These are phyloP conservation scores for Trypanosomatidae sp. DNA, from an alignment of 208 protist species.

Conservation along the genomic window DNA sequence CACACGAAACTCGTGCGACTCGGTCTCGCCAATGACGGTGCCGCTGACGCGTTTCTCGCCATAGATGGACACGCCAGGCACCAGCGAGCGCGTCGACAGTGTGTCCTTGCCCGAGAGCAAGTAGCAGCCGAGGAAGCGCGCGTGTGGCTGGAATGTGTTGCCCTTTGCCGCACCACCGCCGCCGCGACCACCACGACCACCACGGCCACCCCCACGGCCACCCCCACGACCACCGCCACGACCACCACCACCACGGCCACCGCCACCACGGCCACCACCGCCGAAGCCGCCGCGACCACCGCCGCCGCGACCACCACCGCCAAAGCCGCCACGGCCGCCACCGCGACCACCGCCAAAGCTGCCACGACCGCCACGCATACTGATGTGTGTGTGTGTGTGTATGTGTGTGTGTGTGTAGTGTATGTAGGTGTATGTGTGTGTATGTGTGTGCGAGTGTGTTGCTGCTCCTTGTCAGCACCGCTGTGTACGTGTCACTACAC, in stretches of 20 bases:
- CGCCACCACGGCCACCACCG: constrained; percentile 21
- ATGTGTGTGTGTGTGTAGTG: no score
- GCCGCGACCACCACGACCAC: constrained; percentile 32
- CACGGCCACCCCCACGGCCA: constrained; percentile 31
- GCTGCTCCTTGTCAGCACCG: no score
- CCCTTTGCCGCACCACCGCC: constrained; percentile 51
- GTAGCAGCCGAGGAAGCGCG: constrained; percentile 95
- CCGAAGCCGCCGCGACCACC: constrained; percentile 16
- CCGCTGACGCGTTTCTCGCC: constrained; percentile 98
- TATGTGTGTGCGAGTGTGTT: no score
- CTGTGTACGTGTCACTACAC: no score
- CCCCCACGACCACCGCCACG: constrained; percentile 35
- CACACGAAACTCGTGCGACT: constrained; percentile 98
- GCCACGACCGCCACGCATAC: constrained; percentile 10
- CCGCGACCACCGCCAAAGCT: constrained; percentile 7
- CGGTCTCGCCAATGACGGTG: constrained; percentile 45
- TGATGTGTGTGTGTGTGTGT: constrained; percentile 1
- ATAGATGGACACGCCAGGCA: constrained; percentile 98
- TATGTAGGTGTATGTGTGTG: no score
- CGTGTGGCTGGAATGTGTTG: constrained; percentile 94
- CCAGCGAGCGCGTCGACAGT: constrained; percentile 95
- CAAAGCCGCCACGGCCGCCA: constrained; percentile 11
- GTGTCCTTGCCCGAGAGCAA: constrained; percentile 96
- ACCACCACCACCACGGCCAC: constrained; percentile 20
- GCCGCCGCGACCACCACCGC: constrained; percentile 19